These are phyloP conservation scores for Monilinia vaccinii-corymbosi DNA, from an alignment of 2,329 filamentous ascomycete genomes.

Conservation along the genomic window DNA sequence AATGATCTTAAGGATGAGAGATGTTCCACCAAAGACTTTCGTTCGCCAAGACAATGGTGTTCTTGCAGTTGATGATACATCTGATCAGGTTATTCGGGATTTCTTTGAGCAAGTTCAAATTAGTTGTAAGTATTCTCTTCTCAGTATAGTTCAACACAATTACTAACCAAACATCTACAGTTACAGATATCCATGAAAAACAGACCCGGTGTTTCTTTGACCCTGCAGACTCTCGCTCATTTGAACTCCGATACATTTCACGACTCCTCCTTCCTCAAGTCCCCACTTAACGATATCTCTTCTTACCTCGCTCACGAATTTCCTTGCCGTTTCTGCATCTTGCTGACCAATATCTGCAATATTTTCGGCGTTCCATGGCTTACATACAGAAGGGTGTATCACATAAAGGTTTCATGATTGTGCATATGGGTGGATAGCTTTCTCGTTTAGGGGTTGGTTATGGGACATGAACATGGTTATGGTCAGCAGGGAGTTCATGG, in stretches of 20 bases:
- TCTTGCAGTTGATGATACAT: conserved; percentile 22
- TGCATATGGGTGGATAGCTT: neutral
- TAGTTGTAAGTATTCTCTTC: conserved; percentile 40
- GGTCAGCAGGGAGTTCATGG: conserved; percentile 1
- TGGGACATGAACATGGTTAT: neutral
- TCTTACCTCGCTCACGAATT: neutral
- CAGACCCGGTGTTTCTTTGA: conserved; percentile 26
- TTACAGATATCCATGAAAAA: conserved; percentile 26
- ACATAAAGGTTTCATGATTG: neutral
- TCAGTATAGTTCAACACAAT: neutral
- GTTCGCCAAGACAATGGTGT: conserved; percentile 38
- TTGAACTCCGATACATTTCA: conserved; percentile 42
- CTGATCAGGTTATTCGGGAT: conserved; percentile 34
- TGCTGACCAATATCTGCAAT: neutral
- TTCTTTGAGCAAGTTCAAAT: conserved; percentile 50
- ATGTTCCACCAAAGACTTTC: conserved; percentile 46
- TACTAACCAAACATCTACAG: conserved; percentile 17
- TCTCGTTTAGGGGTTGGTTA: neutral
- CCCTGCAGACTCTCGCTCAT: conserved; percentile 36
- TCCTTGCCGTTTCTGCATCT: neutral
- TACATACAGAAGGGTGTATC: neutral
- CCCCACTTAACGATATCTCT: neutral
- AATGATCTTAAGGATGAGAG: conserved; percentile 53
- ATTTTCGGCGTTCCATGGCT: conserved; percentile 2
- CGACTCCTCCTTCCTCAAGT: conserved; percentile 34